These are phyloP conservation scores for Gloeostereum incarnatum DNA, from an alignment of 768 basidiomycete species.

Conservation along the genomic window DNA sequence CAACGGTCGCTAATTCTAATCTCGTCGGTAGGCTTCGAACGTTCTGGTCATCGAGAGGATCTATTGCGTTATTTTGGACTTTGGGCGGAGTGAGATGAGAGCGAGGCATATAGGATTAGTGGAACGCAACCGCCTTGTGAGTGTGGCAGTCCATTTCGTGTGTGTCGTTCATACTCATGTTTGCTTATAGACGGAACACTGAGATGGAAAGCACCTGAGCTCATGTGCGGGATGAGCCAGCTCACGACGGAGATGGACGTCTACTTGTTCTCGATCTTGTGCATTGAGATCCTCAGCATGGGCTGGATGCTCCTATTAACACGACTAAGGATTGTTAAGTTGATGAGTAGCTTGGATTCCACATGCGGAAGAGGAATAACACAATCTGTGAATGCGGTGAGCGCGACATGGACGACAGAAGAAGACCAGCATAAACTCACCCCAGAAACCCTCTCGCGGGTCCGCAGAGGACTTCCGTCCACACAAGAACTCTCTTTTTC, in stretches of 20 bases:
- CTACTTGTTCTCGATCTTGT: constrained; percentile 61
- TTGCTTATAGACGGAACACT: constrained; percentile 51
- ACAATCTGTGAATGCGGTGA: no score
- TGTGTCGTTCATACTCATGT: constrained; percentile 2
- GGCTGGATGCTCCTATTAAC: constrained; percentile 54
- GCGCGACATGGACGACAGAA: no score
- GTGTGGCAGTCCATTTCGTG: constrained; percentile 12
- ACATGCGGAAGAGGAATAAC: no score
- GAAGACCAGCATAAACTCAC: no score
- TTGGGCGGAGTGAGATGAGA: constrained; percentile 78
- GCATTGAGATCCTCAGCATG: constrained; percentile 53
- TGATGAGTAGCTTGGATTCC: no score
- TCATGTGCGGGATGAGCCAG: constrained; percentile 36
- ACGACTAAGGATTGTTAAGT: no score
- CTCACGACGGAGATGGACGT: constrained; percentile 53
- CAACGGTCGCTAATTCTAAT: constrained; percentile 9
- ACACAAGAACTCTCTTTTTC: no score
- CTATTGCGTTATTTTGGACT: constrained; percentile 71
- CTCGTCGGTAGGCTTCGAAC: constrained; percentile 46
- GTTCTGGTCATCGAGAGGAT: constrained; percentile 63
- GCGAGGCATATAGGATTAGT: constrained; percentile 55
- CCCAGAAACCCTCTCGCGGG: no score
- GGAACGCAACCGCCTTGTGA: constrained; percentile 37
- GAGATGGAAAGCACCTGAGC: constrained; percentile 67
- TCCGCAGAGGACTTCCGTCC: no score